These are phyloP conservation scores for Tremella fuciformis DNA, from an alignment of 768 basidiomycete species.

Conservation along the genomic window DNA sequence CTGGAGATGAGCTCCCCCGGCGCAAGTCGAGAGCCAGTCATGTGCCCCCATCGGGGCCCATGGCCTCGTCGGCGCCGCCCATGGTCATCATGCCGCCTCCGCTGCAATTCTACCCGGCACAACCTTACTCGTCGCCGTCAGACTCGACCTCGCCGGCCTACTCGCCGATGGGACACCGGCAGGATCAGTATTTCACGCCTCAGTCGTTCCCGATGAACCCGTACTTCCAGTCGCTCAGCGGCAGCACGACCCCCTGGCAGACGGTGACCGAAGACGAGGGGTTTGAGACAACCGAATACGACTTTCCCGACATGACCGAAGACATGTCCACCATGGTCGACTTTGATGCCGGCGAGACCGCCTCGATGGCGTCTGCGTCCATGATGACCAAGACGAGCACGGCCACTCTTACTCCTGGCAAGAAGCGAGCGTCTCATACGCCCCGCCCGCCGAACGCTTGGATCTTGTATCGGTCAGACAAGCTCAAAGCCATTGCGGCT, in stretches of 20 bases:
- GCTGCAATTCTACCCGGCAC: background rate
- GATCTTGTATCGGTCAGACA: conserved; percentile 73
- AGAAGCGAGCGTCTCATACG: conserved; percentile 11
- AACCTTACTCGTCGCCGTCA: background rate
- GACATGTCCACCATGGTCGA: conserved; percentile 3
- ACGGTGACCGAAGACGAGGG: conserved; percentile 3
- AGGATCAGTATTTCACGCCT: background rate
- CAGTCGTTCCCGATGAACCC: conserved; percentile 4
- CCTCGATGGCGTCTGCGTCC: conserved; percentile 3
- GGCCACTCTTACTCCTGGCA: background rate
- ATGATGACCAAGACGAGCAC: conserved; percentile 1
- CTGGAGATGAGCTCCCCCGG: background rate
- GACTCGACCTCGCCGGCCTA: conserved; percentile 1
- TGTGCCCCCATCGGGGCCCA: background rate
- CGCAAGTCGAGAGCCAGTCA: too few species aligned
- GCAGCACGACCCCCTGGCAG: background rate
- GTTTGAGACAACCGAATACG: background rate
- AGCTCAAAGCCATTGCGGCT: conserved; percentile 54
- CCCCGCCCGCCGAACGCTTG: conserved; percentile 77
- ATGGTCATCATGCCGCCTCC: too few species aligned
- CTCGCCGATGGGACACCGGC: background rate
- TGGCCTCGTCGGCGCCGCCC: background rate
- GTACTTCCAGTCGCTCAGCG: background rate
- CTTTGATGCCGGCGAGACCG: conserved; percentile 3
- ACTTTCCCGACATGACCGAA: conserved; percentile 3